Percentiles rank a stretch among this genome's conserved stretches.
Conservation (phyloP, 768 basidiomycete genomes). For the Phanerochaete sordida region DNA sequence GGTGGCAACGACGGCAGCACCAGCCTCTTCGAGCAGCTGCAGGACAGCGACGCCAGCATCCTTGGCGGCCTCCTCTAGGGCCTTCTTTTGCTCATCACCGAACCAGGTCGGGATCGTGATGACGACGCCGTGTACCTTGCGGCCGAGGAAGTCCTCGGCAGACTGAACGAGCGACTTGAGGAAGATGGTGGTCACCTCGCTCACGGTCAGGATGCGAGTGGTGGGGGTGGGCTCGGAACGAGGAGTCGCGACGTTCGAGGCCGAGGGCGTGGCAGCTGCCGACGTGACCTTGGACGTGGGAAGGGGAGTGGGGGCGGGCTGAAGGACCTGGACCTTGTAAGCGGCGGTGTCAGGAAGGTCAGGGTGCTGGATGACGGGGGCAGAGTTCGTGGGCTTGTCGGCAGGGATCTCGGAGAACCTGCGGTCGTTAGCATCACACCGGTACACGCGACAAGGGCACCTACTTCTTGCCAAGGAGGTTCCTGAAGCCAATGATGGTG, state of each 20-base stretch:
- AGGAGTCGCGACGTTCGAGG: conserved; percentile 67
- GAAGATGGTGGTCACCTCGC: conserved; percentile 84
- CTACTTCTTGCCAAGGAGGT: conserved; percentile 89
- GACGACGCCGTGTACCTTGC: conserved; percentile 74
- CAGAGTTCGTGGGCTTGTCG: conserved; percentile 48
- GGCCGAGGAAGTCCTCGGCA: conserved; percentile 88
- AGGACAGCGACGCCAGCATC: conserved; percentile 82
- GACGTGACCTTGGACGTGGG: conserved; percentile 34
- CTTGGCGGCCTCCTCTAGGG: conserved; percentile 68
- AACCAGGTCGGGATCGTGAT: conserved; percentile 81
- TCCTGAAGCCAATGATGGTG: conserved; percentile 93
- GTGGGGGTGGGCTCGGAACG: conserved; percentile 65
- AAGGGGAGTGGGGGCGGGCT: conserved; percentile 70
- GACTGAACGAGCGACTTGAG: conserved; percentile 79
- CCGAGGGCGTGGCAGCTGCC: conserved; percentile 51
- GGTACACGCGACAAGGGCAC: no score
- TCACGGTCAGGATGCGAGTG: conserved; percentile 72
- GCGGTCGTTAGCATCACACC: no score
- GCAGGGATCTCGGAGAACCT: conserved; percentile 77
- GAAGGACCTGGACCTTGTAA: conserved; percentile 79
- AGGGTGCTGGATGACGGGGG: conserved; percentile 76
- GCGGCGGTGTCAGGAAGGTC: conserved; percentile 68
- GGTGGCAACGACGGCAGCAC: conserved; percentile 64
- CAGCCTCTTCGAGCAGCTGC: conserved; percentile 86
- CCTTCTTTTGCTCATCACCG: conserved; percentile 59